Evolutionary conservation across 192 early-diverging fungal genomes (phyloP).

Genomic region (Podila horticola): DNA sequence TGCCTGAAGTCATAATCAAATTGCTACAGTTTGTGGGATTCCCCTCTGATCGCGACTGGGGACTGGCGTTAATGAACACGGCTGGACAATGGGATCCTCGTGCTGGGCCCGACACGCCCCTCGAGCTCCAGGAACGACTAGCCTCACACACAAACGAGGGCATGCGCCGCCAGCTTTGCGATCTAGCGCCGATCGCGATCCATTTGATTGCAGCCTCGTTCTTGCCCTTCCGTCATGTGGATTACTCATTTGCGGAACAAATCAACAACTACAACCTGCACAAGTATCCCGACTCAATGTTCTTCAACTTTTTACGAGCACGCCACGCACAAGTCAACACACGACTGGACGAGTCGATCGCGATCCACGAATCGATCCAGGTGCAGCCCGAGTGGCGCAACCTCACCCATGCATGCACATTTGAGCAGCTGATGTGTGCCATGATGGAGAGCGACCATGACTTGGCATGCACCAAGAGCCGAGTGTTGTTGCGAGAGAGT

Average conservation of each 20-base stretch:
- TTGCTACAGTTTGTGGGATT: slow-evolving; percentile 89
- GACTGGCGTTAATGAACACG: slow-evolving; percentile 73
- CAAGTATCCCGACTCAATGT: slow-evolving; percentile 70
- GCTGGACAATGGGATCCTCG: slow-evolving; percentile 73
- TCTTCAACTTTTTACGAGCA: slow-evolving; percentile 77
- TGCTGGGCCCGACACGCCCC: slow-evolving; percentile 14
- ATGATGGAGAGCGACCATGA: slow-evolving; percentile 71
- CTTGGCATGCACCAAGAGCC: slow-evolving; percentile 67
- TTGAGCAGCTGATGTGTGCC: slow-evolving; percentile 79
- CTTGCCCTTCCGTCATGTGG: slow-evolving; percentile 74
- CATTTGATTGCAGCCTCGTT: slow-evolving; percentile 77
- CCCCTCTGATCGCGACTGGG: slow-evolving; percentile 77
- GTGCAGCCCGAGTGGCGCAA: slow-evolving; percentile 77
- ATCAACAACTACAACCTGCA: slow-evolving; percentile 64
- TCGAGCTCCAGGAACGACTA: slow-evolving; percentile 46
- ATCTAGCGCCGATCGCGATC: slow-evolving; percentile 74
- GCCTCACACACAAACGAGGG: slow-evolving; percentile 57
- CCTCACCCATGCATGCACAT: slow-evolving; percentile 80
- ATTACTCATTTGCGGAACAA: slow-evolving; percentile 68
- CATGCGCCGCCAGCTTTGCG: slow-evolving; percentile 79
- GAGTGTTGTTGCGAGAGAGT: slow-evolving; percentile 76
- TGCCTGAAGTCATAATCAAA: slow-evolving; percentile 75
- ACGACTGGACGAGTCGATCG: slow-evolving; percentile 65
- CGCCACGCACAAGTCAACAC: slow-evolving; percentile 68
- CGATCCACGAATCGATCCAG: slow-evolving; percentile 65